phyloP scores from a whole-genome alignment of 2,329 filamentous ascomycete species.

The Didymella segeticola region DNA sequence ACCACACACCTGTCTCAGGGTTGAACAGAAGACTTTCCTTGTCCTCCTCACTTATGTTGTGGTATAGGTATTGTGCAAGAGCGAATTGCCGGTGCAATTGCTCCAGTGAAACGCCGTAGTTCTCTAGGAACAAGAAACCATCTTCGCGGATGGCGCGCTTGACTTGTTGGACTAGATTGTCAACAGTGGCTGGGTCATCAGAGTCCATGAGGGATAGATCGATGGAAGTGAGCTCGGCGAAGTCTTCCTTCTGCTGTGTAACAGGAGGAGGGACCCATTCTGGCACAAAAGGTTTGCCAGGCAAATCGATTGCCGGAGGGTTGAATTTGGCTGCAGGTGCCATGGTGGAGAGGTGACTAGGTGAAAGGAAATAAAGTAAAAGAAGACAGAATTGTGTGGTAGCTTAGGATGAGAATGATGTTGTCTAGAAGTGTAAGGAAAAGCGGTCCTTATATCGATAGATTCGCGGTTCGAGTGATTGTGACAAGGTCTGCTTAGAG shows the following conservation, averaged over 20 bases:
- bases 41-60: constrained; percentile 59
- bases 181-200: constrained; percentile 47
- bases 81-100: constrained; percentile 58
- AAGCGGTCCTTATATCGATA: constrained; percentile 5
- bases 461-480: not conserved
- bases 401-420: not conserved
- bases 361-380: not conserved
- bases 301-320: constrained; percentile 28
- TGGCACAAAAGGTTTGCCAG: constrained; percentile 30
- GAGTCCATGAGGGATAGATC: constrained; percentile 43
- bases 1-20: constrained; percentile 58
- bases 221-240: constrained; percentile 45
- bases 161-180: constrained; percentile 52
- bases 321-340: constrained; percentile 27
- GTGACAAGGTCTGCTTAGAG: not conserved
- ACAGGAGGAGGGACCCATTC: constrained; percentile 51
- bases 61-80: constrained; percentile 59
- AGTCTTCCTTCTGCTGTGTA: constrained; percentile 54
- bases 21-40: constrained; percentile 57
- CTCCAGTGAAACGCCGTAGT: constrained; percentile 59
- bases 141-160: constrained; percentile 44
- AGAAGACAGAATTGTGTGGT: not conserved
- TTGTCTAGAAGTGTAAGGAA: constrained; percentile 1
- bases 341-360: constrained; percentile 14
- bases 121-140: constrained; percentile 54